Conservation (phyloP, 2,329 filamentous ascomycete species). For the Lecanoromycetidae sp. region DNA sequence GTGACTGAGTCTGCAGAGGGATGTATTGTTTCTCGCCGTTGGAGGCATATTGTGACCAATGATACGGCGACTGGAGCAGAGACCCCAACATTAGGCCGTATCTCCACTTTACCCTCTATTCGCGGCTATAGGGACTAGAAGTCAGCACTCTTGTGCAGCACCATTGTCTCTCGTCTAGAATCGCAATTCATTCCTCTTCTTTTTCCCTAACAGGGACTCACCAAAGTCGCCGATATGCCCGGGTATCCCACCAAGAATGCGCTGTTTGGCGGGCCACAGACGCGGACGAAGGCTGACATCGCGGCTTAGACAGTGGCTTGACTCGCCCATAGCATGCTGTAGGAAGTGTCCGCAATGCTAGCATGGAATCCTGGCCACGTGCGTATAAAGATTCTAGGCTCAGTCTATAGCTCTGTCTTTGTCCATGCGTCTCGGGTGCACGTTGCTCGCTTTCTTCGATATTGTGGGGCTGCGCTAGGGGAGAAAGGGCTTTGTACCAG, state of each 20-base stretch:
- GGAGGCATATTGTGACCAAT: slow-evolving; percentile 84
- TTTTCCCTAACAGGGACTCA: slow-evolving; percentile 48
- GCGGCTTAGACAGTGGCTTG: slow-evolving; percentile 11
- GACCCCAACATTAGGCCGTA: slow-evolving; percentile 71
- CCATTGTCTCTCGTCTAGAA: not conserved
- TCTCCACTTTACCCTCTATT: slow-evolving; percentile 96
- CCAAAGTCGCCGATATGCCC: slow-evolving; percentile 91
- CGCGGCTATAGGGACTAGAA: slow-evolving; percentile 52
- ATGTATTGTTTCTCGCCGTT: slow-evolving; percentile 90
- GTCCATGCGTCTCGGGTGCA: not conserved
- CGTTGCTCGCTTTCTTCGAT: not conserved
- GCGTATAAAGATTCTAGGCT: not conserved
- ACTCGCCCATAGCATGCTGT: slow-evolving; percentile 24
- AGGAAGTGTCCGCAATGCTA: not conserved
- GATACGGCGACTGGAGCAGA: slow-evolving; percentile 85
- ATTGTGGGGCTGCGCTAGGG: not conserved
- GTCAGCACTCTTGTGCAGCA: not conserved
- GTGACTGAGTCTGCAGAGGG: slow-evolving; percentile 88
- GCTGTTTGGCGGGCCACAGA: slow-evolving; percentile 93
- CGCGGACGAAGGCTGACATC: slow-evolving; percentile 77
- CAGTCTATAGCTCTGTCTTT: not conserved
- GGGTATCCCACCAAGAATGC: slow-evolving; percentile 95
- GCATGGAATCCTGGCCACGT: not conserved
- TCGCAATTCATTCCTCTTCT: not conserved
- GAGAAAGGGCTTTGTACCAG: not conserved